Evolutionary conservation across 805 yeast genomes (phyloP).

Genomic region (Suhomyces xylopsoci): DNA sequence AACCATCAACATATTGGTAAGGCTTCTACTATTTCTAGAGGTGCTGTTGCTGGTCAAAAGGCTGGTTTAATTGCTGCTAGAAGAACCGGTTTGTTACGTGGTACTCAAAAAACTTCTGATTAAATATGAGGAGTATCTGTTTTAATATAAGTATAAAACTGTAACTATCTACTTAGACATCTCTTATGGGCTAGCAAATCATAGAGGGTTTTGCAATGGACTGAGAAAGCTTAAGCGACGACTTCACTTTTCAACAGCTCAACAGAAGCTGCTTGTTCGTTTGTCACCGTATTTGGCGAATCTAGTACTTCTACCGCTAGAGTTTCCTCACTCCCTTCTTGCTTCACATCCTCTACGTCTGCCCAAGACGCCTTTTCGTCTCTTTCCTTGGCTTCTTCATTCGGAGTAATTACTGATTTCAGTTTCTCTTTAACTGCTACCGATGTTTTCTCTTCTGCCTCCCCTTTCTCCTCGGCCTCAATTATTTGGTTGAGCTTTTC

Average conservation of each 20-base stretch:
- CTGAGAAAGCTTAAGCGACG: too few relatives aligned
- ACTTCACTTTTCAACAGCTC: neutral
- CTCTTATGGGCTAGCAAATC: neutral
- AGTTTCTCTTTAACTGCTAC: neutral
- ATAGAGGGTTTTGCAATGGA: neutral
- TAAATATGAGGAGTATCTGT: conserved; percentile 14
- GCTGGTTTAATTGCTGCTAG: conserved; percentile 99
- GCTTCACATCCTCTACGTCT: neutral
- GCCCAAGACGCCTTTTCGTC: neutral
- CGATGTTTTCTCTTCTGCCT: neutral
- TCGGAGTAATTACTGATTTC: neutral
- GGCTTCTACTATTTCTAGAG: conserved; percentile 98
- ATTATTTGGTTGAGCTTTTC: conserved; percentile 1
- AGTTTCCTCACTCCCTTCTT: neutral
- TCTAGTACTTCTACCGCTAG: neutral
- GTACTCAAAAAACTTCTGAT: conserved; percentile 84
- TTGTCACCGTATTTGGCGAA: too few relatives aligned
- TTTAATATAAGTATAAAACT: conserved; percentile 3
- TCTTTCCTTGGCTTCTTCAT: neutral
- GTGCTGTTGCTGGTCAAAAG: conserved; percentile 99
- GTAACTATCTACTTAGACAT: neutral
- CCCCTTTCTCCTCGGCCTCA: neutral
- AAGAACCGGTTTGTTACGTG: conserved; percentile 99
- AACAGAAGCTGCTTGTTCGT: neutral
- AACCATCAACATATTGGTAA: conserved; percentile 99